Base-by-base conservation (phyloP, 2,329 filamentous ascomycete species). In the Aspergillus quadrilineatus region DNA sequence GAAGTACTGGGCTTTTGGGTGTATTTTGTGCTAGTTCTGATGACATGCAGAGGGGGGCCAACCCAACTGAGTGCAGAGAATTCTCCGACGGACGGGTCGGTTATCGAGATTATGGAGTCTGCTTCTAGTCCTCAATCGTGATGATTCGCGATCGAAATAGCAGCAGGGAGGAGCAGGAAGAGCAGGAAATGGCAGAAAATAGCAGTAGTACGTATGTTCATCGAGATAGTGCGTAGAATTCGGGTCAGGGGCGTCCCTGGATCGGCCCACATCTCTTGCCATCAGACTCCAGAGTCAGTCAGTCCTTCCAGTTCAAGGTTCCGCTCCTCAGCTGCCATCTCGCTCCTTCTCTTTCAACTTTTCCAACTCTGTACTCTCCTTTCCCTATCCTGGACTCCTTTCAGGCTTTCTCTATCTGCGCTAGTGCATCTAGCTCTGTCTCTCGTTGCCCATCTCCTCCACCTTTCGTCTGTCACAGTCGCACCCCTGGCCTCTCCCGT, bases 351-450 rank as follows among this genome's bases (percentile, higher is more conserved):
- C 28, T n/a, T 49, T 29, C 30, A 32, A 39, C 30, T 26, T 36
- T 22, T 32, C 50, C 30, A 26, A 4, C 42, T 46, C 22, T 22
- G 22, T 22, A 22, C 22, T 34, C 49, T 34, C 39, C 39, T 42
- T 22, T 42, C 39, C 39, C 10, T 22, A 15, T 42, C 39, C 39
- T 17, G 34, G 17, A n/a, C 26, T 14, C 22, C 8, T 26, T 26
- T 45, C 43, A 9, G 12, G 15, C 43, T 43, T 6, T 50, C 47
- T 50, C 9, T 12, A 14, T 42, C 47, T 50, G 44, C 44, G 44
- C 44, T 47, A 47, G 44, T 47, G 44, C 39, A 14, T 43, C 52
- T 53, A 46, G 43, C 48, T 41, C 48, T 50, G 48, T 43, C 48
- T 45, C 37, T 49, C 43, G 15, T 45, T 48, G 36, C 34, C 48